Percentiles rank a stretch among this genome's conserved stretches.
phyloP scores from a whole-genome alignment of 192 early-diverging fungal genomes.

The Paraglomus occultum region DNA sequence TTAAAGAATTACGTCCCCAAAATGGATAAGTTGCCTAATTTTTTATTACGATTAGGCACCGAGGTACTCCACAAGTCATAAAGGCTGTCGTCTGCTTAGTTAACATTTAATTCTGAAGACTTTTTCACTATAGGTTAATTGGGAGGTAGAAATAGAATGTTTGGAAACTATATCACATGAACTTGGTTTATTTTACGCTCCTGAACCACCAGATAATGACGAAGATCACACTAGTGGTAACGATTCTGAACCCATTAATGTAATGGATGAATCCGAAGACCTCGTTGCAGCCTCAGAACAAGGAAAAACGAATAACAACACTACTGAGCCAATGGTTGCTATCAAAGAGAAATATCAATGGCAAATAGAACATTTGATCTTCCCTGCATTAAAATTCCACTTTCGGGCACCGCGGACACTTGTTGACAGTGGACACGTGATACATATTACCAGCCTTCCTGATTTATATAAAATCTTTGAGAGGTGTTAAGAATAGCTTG shows the following conservation, averaged over 20 bases:
- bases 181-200: constrained; percentile 63
- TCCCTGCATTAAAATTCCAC: constrained; percentile 73
- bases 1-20: constrained; percentile 79
- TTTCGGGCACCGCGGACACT: constrained; percentile 67
- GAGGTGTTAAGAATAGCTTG: constrained; percentile 68
- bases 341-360: constrained; percentile 51
- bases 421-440: constrained; percentile 56
- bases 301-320: constrained; percentile 24
- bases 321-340: constrained; percentile 25
- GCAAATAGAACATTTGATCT: constrained; percentile 75
- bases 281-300: not conserved
- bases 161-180: constrained; percentile 72
- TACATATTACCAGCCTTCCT: constrained; percentile 78
- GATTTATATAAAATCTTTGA: constrained; percentile 97
- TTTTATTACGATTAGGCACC: constrained; percentile 75
- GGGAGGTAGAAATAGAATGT: constrained; percentile 82
- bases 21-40: constrained; percentile 80
- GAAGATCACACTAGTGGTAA: constrained; percentile 1
- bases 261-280: not conserved
- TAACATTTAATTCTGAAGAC: not conserved
- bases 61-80: constrained; percentile 47
- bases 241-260: constrained; percentile 1
- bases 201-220: constrained; percentile 44
- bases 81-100: not conserved
- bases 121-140: constrained; percentile 62